Conservation (phyloP, 2,329 filamentous ascomycete species). For the Pseudocercospora macadamiae region DNA sequence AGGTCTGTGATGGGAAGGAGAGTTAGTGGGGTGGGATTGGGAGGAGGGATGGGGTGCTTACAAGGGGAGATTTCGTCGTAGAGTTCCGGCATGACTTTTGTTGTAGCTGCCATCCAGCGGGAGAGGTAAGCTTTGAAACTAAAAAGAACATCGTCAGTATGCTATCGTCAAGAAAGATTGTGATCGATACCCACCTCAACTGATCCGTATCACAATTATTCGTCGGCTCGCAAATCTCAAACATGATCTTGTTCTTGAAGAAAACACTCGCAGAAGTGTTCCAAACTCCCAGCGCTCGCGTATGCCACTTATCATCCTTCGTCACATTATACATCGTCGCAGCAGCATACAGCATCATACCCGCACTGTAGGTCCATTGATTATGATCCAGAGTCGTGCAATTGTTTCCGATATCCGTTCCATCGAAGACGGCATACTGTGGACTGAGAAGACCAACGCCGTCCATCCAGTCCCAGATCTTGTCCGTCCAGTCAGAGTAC, state of each 20-base stretch:
- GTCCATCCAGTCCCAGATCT: slow-evolving; percentile 41
- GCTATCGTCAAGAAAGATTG: not conserved
- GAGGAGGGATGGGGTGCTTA: slow-evolving; percentile 45
- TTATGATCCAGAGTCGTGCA: slow-evolving; percentile 51
- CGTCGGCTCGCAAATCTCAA: slow-evolving; percentile 48
- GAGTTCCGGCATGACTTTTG: slow-evolving; percentile 45
- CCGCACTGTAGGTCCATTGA: slow-evolving; percentile 52
- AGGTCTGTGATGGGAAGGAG: slow-evolving; percentile 40
- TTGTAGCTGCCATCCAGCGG: slow-evolving; percentile 48
- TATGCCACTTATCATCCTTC: slow-evolving; percentile 24
- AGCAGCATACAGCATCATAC: slow-evolving; percentile 48
- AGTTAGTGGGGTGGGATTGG: slow-evolving; percentile 49
- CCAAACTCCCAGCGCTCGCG: slow-evolving; percentile 28
- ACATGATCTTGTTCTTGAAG: slow-evolving; percentile 47
- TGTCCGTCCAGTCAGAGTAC: slow-evolving; percentile 66
- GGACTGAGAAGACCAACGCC: slow-evolving; percentile 61
- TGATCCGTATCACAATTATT: slow-evolving; percentile 49
- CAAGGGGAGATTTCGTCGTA: slow-evolving; percentile 51
- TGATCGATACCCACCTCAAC: slow-evolving; percentile 35
- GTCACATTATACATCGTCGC: slow-evolving; percentile 44
- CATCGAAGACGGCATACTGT: slow-evolving; percentile 53
- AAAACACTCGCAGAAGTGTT: slow-evolving; percentile 41
- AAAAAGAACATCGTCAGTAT: slow-evolving; percentile 36
- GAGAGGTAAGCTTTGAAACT: slow-evolving; percentile 49
- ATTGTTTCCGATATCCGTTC: slow-evolving; percentile 49